Evolutionary conservation across 345 rosid species (phyloP).

Genomic region (Hibiscus tridactylites): DNA sequence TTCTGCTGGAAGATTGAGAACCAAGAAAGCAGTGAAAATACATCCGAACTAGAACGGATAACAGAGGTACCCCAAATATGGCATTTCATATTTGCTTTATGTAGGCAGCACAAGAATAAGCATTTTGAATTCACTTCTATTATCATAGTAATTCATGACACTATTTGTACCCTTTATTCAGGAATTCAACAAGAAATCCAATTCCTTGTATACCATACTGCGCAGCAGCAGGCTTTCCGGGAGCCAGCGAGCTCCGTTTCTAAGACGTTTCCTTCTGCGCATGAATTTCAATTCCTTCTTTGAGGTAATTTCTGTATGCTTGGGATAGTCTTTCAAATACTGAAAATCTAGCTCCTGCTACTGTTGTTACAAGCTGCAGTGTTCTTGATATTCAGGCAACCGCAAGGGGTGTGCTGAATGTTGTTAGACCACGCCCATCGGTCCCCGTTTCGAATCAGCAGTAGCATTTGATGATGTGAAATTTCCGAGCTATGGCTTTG

Average conservation of each 20-base stretch:
- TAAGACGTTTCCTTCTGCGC: conserved; percentile 85
- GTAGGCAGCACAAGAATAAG: neutral
- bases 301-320: conserved; percentile 41
- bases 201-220: conserved; percentile 76
- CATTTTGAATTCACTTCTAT: neutral
- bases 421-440: conserved; percentile 67
- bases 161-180: conserved; percentile 18
- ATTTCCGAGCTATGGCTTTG: too few relatives aligned
- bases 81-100: neutral
- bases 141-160: neutral
- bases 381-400: conserved; percentile 44
- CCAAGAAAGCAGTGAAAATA: conserved; percentile 67
- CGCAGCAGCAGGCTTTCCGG: conserved; percentile 94
- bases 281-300: conserved; percentile 82
- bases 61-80: conserved; percentile 44
- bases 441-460: neutral
- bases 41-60: conserved; percentile 72
- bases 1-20: conserved; percentile 95
- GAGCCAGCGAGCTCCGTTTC: conserved; percentile 90
- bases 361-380: conserved; percentile 9
- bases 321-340: neutral
- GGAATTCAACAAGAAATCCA: conserved; percentile 95
- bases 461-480: neutral
- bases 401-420: conserved; percentile 74
- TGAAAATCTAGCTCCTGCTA: neutral